Evolutionary conservation across 2,329 filamentous ascomycete genomes (phyloP).

Genomic region (Aureobasidium sp.): DNA sequence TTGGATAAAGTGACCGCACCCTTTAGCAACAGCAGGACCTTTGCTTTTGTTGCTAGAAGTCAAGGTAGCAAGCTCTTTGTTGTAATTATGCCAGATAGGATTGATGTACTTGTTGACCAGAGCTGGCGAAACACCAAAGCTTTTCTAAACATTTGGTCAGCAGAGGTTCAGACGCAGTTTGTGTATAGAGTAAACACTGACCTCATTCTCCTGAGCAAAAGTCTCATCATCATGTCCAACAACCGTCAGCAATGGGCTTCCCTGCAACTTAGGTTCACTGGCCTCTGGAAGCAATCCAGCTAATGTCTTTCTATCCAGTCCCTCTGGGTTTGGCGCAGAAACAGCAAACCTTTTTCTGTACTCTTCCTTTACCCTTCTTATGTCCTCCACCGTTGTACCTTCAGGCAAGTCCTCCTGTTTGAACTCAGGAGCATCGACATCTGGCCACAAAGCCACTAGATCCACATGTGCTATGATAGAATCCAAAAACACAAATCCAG

Average conservation of each 20-base stretch:
- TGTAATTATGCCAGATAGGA: slow-evolving; percentile 46
- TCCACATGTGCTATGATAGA: slow-evolving; percentile 51
- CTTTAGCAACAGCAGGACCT: slow-evolving; percentile 39
- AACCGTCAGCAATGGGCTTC: slow-evolving; percentile 38
- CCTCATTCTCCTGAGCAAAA: slow-evolving; percentile 33
- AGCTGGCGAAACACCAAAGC: not conserved
- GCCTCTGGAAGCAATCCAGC: slow-evolving; percentile 35
- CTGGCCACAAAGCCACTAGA: slow-evolving; percentile 46
- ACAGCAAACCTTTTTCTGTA: slow-evolving; percentile 41
- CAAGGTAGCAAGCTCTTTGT: slow-evolving; percentile 41
- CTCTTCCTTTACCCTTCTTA: slow-evolving; percentile 28
- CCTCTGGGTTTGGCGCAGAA: slow-evolving; percentile 41
- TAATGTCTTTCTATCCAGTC: slow-evolving; percentile 40
- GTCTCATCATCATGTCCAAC: slow-evolving; percentile 46
- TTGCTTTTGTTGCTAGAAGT: slow-evolving; percentile 32
- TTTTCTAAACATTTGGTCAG: not conserved
- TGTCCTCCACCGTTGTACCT: slow-evolving; percentile 28
- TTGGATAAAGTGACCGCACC: slow-evolving; percentile 50
- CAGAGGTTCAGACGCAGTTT: not conserved
- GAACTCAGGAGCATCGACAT: slow-evolving; percentile 43
- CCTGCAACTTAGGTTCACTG: slow-evolving; percentile 33
- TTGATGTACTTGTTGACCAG: slow-evolving; percentile 45
- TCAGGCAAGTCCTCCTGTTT: slow-evolving; percentile 32
- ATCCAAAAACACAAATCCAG: slow-evolving; percentile 42
- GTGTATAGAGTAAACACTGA: not conserved